Conservation (phyloP, 2,329 filamentous ascomycete species). For the Fusarium verticillioides region DNA sequence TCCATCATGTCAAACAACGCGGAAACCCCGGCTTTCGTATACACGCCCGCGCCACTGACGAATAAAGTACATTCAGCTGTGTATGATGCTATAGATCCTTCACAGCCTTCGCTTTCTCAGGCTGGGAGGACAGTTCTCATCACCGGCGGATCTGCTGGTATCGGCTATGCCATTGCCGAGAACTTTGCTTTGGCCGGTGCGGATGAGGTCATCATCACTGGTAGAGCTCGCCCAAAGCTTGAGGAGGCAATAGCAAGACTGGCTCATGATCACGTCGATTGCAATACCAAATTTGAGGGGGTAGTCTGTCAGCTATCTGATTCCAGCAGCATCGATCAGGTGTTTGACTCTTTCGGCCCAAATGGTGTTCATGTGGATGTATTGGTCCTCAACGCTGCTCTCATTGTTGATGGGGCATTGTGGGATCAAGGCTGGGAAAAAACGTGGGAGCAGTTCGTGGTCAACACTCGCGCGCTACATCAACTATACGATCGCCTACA, state of each 20-base stretch:
- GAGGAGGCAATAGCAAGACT: background rate
- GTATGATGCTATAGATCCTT: background rate
- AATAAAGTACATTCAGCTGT: background rate
- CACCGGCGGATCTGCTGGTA: background rate
- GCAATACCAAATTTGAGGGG: background rate
- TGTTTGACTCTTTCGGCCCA: background rate
- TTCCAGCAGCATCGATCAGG: background rate
- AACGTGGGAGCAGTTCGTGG: background rate
- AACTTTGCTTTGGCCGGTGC: background rate
- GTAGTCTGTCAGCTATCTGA: background rate
- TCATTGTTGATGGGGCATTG: background rate
- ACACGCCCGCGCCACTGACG: background rate
- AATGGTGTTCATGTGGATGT: background rate
- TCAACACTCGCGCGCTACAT: background rate
- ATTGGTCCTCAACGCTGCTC: background rate
- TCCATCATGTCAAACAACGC: background rate
- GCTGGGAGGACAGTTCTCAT: background rate
- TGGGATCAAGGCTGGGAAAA: background rate
- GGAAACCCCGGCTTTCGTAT: background rate
- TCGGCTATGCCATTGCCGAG: background rate
- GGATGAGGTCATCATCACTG: background rate
- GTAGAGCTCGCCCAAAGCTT: background rate
- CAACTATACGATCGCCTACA: background rate
- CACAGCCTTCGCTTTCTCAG: background rate
- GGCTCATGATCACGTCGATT: fast-evolving